phyloP scores from a whole-genome alignment of 768 basidiomycete genomes.

The Galerina marginata region DNA sequence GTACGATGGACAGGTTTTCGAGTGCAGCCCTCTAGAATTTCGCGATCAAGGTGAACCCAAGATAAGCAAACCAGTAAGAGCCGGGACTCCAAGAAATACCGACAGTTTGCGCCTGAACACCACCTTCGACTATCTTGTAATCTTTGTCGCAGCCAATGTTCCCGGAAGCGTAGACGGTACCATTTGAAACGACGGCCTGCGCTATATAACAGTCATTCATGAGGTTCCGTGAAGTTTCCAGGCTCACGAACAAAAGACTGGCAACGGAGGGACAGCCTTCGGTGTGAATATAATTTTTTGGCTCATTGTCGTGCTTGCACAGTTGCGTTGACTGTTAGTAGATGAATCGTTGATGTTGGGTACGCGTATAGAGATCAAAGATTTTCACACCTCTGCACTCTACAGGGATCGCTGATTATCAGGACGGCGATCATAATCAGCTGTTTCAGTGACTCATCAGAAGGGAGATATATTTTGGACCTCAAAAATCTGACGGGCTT shows the following conservation, averaged over 20 bases:
- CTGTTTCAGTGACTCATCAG: too few relatives aligned
- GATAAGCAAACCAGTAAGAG: too few relatives aligned
- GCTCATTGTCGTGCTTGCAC: neutral
- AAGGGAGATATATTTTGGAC: too few relatives aligned
- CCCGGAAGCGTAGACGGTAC: constrained; percentile 42
- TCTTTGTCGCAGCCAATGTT: constrained; percentile 42
- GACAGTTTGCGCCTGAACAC: constrained; percentile 42
- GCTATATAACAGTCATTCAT: constrained; percentile 25
- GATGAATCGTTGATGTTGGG: neutral
- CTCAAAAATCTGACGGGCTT: neutral
- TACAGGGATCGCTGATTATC: too few relatives aligned
- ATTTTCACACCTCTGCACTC: too few relatives aligned
- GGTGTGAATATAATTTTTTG: constrained; percentile 32
- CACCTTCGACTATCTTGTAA: constrained; percentile 40
- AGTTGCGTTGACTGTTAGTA: neutral
- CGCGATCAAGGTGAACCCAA: too few relatives aligned
- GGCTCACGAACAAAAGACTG: constrained; percentile 38
- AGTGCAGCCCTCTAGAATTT: constrained; percentile 37
- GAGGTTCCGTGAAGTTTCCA: neutral
- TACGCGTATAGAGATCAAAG: too few relatives aligned
- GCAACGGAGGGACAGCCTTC: constrained; percentile 40
- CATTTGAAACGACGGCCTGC: constrained; percentile 44
- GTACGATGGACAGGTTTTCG: constrained; percentile 45
- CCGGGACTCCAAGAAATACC: neutral
- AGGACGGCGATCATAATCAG: too few relatives aligned